Evolutionary conservation across 78 protist genomes (phyloP).

Genomic region (Dictyostelium firmibasis): DNA sequence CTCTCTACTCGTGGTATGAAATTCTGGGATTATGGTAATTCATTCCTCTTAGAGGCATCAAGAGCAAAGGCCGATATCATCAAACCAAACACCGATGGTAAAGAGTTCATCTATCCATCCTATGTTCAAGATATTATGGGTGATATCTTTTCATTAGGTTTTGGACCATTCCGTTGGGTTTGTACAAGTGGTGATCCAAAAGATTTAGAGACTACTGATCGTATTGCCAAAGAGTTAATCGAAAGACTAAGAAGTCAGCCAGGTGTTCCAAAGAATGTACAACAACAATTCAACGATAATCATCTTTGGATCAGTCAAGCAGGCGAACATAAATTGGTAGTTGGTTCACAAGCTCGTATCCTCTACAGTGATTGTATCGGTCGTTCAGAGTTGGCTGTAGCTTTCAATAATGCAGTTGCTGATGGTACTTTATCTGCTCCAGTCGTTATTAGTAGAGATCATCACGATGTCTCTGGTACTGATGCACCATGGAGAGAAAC

Average conservation of each 20-base stretch:
- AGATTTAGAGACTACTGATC: slow-evolving; percentile 90
- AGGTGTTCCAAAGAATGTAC: slow-evolving; percentile 47
- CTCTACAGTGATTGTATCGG: slow-evolving; percentile 89
- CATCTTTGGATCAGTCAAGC: slow-evolving; percentile 91
- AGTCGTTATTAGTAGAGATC: slow-evolving; percentile 91
- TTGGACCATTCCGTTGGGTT: slow-evolving; percentile 97
- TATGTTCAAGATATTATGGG: slow-evolving; percentile 96
- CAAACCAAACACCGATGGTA: slow-evolving; percentile 47
- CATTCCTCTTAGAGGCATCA: slow-evolving; percentile 87
- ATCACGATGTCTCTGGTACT: slow-evolving; percentile 95
- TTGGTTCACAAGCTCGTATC: slow-evolving; percentile 92
- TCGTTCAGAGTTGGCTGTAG: slow-evolving; percentile 87
- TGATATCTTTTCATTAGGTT: slow-evolving; percentile 92
- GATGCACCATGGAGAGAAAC: slow-evolving; percentile 96
- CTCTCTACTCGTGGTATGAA: slow-evolving; percentile 87
- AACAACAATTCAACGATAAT: slow-evolving; percentile 90
- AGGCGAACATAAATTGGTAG: slow-evolving; percentile 82
- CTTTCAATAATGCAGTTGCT: slow-evolving; percentile 90
- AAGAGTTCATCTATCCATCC: slow-evolving; percentile 87
- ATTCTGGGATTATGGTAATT: slow-evolving; percentile 95
- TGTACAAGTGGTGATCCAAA: slow-evolving; percentile 82
- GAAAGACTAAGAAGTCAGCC: slow-evolving; percentile 2
- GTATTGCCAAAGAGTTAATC: slow-evolving; percentile 86
- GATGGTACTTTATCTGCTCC: slow-evolving; percentile 80
- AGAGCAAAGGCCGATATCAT: slow-evolving; percentile 91